Percentiles rank a stretch among this genome's conserved stretches.
Evolutionary conservation across 2,329 filamentous ascomycete genomes (phyloP).

Genomic region (Decorospora gaudefroyi): DNA sequence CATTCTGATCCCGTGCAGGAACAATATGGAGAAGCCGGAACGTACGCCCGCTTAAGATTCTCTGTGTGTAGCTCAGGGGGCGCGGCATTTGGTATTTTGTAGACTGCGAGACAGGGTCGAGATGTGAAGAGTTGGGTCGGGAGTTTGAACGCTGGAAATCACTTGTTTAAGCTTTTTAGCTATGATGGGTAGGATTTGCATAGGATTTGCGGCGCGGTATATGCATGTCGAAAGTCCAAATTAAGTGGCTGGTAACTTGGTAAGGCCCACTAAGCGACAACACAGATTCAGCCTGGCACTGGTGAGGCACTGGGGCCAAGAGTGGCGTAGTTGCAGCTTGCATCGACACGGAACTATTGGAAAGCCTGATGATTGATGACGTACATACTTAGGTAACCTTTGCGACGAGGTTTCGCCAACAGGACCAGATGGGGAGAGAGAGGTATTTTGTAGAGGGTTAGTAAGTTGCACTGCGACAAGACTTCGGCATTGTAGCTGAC

Average conservation of each 20-base stretch:
- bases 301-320: neutral
- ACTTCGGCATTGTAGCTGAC: neutral
- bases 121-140: neutral
- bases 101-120: no score
- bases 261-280: neutral
- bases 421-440: neutral
- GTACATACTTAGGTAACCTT: neutral
- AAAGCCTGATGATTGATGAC: neutral
- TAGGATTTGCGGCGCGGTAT: neutral
- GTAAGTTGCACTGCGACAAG: conserved; percentile 1
- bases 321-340: neutral
- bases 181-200: no score
- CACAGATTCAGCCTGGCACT: neutral
- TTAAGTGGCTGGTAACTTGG: neutral
- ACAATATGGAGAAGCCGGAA: neutral
- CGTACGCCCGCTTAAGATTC: neutral
- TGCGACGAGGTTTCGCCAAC: neutral
- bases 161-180: neutral
- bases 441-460: neutral
- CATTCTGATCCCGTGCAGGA: neutral
- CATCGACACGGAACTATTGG: neutral
- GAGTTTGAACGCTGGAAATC: neutral
- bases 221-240: neutral
- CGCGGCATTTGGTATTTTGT: neutral
- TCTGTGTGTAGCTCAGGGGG: fast-evolving